Evolutionary conservation across 257 asterid species (phyloP).

Genomic region (Nicotiana knightiana): DNA sequence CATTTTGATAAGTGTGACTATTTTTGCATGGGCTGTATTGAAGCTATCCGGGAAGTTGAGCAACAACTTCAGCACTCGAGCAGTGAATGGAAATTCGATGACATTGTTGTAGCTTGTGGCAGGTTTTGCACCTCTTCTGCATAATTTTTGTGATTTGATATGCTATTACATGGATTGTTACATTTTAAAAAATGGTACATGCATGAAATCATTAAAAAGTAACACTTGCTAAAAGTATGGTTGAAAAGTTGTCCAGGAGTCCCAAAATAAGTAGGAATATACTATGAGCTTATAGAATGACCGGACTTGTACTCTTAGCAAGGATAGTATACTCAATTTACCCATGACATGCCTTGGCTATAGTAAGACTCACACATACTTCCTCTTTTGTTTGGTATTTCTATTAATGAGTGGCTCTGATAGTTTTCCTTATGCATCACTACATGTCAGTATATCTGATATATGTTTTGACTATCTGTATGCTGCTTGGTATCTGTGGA

Average conservation of each 20-base stretch:
- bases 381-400: not conserved
- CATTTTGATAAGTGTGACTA: not conserved
- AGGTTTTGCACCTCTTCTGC: slow-evolving; percentile 40
- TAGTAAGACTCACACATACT: not conserved
- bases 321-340: not conserved
- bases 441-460: not conserved
- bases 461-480: not conserved
- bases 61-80: slow-evolving; percentile 44
- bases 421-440: not conserved
- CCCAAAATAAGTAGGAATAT: not conserved
- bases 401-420: not conserved
- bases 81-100: slow-evolving; percentile 43
- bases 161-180: not conserved
- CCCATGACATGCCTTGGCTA: not conserved
- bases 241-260: not conserved
- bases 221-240: not conserved
- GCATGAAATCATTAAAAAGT: not conserved
- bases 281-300: not conserved
- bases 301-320: not conserved
- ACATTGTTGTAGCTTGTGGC: slow-evolving; percentile 90
- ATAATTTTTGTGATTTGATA: not conserved
- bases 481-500: not conserved
- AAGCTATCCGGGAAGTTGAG: slow-evolving; percentile 81
- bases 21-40: slow-evolving; percentile 79
- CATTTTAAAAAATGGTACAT: not conserved